These are phyloP conservation scores for Coniochaeta prunicola DNA, from an alignment of 2,329 filamentous ascomycete species.

Conservation along the genomic window DNA sequence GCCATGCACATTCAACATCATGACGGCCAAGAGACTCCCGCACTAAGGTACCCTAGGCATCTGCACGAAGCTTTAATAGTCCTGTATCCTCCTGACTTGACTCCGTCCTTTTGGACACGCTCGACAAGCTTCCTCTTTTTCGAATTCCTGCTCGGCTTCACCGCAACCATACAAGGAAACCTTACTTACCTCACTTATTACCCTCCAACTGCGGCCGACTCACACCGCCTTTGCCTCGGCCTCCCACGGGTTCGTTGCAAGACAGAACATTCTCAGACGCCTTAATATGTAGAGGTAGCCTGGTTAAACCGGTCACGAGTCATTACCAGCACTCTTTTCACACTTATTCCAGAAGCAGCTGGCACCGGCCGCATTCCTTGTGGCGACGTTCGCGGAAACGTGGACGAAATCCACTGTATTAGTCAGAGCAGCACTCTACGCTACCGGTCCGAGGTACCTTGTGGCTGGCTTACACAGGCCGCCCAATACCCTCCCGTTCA, in stretches of 20 bases:
- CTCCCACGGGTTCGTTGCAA: not conserved
- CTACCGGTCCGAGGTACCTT: not conserved
- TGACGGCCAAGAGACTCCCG: no score
- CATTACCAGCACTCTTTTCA: not conserved
- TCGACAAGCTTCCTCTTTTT: not conserved
- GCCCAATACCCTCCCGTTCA: not conserved
- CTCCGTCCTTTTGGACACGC: not conserved
- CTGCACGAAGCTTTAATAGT: not conserved
- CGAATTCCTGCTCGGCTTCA: not conserved
- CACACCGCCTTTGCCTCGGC: not conserved
- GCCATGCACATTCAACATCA: not conserved
- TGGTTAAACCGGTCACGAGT: not conserved
- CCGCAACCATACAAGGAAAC: not conserved
- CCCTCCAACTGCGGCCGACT: not conserved
- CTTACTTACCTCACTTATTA: not conserved
- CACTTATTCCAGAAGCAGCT: not conserved
- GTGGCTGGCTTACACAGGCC: not conserved
- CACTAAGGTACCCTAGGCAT: no score
- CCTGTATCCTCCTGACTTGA: not conserved
- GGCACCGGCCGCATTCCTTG: not conserved
- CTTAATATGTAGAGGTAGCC: no score
- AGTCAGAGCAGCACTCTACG: not conserved
- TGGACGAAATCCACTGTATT: not conserved
- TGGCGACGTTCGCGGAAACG: constrained; percentile 1
- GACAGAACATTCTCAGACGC: not conserved